These are phyloP conservation scores for Aspergillus sp. DNA, from an alignment of 2,329 filamentous ascomycete genomes.

Conservation along the genomic window DNA sequence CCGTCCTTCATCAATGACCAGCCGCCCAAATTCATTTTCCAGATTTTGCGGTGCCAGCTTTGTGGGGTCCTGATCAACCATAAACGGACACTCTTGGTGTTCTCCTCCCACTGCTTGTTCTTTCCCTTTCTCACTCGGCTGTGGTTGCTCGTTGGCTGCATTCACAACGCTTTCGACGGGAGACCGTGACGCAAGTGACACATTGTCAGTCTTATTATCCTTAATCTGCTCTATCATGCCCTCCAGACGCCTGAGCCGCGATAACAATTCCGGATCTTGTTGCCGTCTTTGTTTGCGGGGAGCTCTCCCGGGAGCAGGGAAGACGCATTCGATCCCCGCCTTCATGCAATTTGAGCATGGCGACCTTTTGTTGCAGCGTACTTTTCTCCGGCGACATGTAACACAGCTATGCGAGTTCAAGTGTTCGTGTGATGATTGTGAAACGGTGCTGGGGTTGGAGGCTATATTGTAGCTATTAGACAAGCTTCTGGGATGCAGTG, in stretches of 20 bases:
- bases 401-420: slow-evolving; percentile 38
- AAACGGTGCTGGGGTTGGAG: slow-evolving; percentile 1
- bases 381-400: slow-evolving; percentile 42
- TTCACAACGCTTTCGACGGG: slow-evolving; percentile 4
- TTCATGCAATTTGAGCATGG: slow-evolving; percentile 45
- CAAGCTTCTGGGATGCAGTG: background rate
- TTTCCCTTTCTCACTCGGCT: background rate
- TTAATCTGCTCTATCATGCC: slow-evolving; percentile 56
- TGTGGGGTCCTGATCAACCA: slow-evolving; percentile 16
- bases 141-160: background rate
- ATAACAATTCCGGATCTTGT: slow-evolving; percentile 53
- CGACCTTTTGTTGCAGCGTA: slow-evolving; percentile 43
- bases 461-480: background rate
- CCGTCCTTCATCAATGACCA: slow-evolving; percentile 54
- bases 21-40: slow-evolving; percentile 48
- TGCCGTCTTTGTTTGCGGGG: slow-evolving; percentile 53
- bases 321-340: slow-evolving; percentile 54
- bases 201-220: slow-evolving; percentile 31
- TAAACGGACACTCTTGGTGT: slow-evolving; percentile 7
- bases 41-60: slow-evolving; percentile 14
- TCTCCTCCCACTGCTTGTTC: background rate
- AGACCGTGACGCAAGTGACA: slow-evolving; percentile 6
- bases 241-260: slow-evolving; percentile 52
- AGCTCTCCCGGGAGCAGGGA: slow-evolving; percentile 55
- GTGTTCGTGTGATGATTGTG: slow-evolving; percentile 12